phyloP scores from a whole-genome alignment of 345 rosid species.

The Eucalyptus pauciflora region DNA sequence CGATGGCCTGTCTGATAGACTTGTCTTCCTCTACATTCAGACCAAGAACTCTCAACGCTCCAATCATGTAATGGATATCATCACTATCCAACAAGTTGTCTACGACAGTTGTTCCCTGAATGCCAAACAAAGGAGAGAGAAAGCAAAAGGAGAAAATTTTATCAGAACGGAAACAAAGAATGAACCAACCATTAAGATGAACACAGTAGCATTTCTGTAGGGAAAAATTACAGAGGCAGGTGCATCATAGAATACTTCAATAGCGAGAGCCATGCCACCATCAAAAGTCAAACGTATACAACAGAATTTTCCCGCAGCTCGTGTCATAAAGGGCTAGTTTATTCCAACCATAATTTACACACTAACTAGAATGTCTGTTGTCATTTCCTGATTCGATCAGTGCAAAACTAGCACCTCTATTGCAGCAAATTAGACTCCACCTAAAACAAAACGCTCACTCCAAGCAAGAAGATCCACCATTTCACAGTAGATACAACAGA shows the following conservation, averaged over 20 bases:
- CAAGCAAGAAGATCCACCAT: background rate
- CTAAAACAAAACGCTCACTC: background rate
- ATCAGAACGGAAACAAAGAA: background rate
- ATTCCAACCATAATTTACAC: background rate
- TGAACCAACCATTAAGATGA: background rate
- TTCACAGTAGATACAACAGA: background rate
- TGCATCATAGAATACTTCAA: background rate
- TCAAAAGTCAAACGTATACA: background rate
- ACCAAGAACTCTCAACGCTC: slow-evolving; percentile 67
- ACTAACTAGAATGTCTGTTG: background rate
- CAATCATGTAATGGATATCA: slow-evolving; percentile 87
- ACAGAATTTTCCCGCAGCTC: too few species aligned
- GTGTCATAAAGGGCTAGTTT: background rate
- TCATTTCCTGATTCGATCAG: background rate
- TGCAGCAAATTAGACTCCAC: background rate
- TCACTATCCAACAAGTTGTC: slow-evolving; percentile 90
- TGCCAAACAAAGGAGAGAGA: background rate
- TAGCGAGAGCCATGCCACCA: background rate
- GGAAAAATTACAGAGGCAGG: background rate
- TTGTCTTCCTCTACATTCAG: slow-evolving; percentile 46
- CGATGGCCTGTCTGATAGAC: slow-evolving; percentile 43
- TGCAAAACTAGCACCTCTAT: background rate
- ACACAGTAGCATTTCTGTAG: background rate
- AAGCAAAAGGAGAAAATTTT: background rate
- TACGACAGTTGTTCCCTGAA: slow-evolving; percentile 81